Evolutionary conservation across 345 rosid species (phyloP), one percentile per base, ranked within the genome.

Genomic region (Eucalyptus sp.): DNA sequence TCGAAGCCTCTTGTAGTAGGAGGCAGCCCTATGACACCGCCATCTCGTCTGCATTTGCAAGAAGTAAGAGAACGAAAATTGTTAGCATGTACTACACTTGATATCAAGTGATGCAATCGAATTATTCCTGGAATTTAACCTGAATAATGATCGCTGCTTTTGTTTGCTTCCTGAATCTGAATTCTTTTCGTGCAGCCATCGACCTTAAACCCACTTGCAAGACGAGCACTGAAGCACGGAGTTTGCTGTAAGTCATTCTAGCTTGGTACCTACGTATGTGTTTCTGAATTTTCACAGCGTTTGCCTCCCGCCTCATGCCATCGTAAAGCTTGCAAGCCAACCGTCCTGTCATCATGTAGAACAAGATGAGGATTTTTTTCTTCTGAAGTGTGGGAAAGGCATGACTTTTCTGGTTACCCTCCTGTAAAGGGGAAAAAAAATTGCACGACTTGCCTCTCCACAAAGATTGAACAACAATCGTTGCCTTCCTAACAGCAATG

Each of bases 401-500:
- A 24, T 27, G 51, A 44, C 18, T 31, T 64, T 68, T 22, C 29
- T 43, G 27, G n/a, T 71, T 49, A 37, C 51, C 37, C 86, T 46
- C 60, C 25, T 33, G 24, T 50, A 46, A 87, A 87, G 64, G 24
- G n/a, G 20, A 27, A 27, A 58, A 43, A 58, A 43, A 87, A 56
- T 56, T 56, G 80, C 43, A 24, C 43, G 33, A 50, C 71, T 86
- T 76, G 89, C 91, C 90, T 88, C 91, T 90, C 87, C 90, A 90
- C 10, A 87, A 56, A 25, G 91, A 90, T 86, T 90, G 91, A 80
- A 86, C 27, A 88, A 90, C 86, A 37, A 98, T 64, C 43, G 96
- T 87, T 58, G 98, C 97, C 89, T 92, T 90, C 80, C 94, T 94
- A 91, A 98, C 87, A 86, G 97, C 93, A 90, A 95, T 89, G 89